Conservation (phyloP, 768 basidiomycete genomes). For the Tulasnella sp. region DNA sequence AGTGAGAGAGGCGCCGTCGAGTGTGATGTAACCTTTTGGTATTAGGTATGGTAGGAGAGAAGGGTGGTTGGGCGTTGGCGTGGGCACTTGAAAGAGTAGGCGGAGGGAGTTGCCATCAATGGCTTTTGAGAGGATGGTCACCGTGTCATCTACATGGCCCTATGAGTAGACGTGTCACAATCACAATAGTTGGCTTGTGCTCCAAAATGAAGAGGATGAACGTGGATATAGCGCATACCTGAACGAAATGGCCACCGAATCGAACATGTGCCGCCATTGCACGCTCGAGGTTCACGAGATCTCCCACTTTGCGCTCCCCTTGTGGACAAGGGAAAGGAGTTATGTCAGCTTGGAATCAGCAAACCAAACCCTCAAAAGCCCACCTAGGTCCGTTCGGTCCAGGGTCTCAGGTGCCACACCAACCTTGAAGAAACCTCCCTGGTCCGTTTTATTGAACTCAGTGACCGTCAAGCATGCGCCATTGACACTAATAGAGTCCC, state of each 20-base stretch:
- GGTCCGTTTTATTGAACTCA: constrained; percentile 48
- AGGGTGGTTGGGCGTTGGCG: constrained; percentile 43
- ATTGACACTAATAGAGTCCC: constrained; percentile 89
- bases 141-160: constrained; percentile 92
- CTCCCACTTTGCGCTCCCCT: constrained; percentile 72
- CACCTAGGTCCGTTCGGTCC: constrained; percentile 81
- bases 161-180: constrained; percentile 25
- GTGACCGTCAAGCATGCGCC: constrained; percentile 88
- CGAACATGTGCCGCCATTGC: constrained; percentile 86
- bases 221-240: constrained; percentile 39
- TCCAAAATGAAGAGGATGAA: not conserved
- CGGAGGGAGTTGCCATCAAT: constrained; percentile 85
- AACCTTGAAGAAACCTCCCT: constrained; percentile 80
- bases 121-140: constrained; percentile 50
- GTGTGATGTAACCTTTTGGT: constrained; percentile 85
- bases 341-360: not conserved
- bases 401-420: constrained; percentile 96
- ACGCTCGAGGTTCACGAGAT: constrained; percentile 83
- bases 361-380: constrained; percentile 19
- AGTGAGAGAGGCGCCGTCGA: constrained; percentile 92
- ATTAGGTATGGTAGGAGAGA: constrained; percentile 74
- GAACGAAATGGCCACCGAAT: constrained; percentile 97
- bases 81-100: constrained; percentile 63
- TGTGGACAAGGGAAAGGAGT: not conserved
- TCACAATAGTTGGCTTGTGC: not conserved